phyloP scores from a whole-genome alignment of 139 green algal genomes.

The Chlorella ohadii region DNA sequence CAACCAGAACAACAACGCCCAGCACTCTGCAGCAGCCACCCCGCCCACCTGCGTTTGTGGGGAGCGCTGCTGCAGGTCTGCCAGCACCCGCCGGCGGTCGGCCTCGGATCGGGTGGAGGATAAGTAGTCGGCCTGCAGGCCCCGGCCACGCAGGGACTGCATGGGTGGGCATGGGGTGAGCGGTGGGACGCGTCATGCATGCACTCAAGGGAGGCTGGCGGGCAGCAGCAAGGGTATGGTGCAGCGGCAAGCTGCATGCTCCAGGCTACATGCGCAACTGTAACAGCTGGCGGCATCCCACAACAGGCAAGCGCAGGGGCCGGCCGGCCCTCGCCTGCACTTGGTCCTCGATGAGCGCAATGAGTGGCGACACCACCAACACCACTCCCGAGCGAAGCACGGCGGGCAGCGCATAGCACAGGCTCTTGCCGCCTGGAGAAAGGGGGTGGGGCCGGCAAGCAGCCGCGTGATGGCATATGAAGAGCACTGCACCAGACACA shows the following conservation, averaged over 20 bases:
- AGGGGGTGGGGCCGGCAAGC: not conserved
- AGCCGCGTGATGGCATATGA: not conserved
- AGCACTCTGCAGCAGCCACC: too few relatives aligned
- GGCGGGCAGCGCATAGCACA: slow-evolving; percentile 81
- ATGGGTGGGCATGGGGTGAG: not conserved
- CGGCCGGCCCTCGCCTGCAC: slow-evolving; percentile 52
- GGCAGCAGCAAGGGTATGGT: too few relatives aligned
- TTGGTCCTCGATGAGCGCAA: slow-evolving; percentile 95
- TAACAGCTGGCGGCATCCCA: too few relatives aligned
- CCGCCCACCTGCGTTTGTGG: slow-evolving; percentile 11
- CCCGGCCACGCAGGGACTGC: slow-evolving; percentile 3
- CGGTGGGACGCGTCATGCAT: too few relatives aligned
- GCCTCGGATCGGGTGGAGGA: not conserved
- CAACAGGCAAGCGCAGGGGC: too few relatives aligned
- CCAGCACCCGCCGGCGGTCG: slow-evolving; percentile 5
- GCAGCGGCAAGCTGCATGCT: too few relatives aligned
- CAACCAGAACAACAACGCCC: too few relatives aligned
- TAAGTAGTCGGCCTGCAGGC: slow-evolving; percentile 20
- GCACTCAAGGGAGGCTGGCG: too few relatives aligned
- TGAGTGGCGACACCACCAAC: slow-evolving; percentile 92
- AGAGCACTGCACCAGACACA: not conserved
- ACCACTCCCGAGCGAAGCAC: slow-evolving; percentile 72
- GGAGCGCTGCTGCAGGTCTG: slow-evolving; percentile 7
- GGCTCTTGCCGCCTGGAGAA: slow-evolving; percentile 2
- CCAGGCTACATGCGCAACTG: too few relatives aligned